Evolutionary conservation across 129 eudicot species (phyloP), one percentile per base, ranked within the genome.

Genomic region (Chrysanthemum makinoi): DNA sequence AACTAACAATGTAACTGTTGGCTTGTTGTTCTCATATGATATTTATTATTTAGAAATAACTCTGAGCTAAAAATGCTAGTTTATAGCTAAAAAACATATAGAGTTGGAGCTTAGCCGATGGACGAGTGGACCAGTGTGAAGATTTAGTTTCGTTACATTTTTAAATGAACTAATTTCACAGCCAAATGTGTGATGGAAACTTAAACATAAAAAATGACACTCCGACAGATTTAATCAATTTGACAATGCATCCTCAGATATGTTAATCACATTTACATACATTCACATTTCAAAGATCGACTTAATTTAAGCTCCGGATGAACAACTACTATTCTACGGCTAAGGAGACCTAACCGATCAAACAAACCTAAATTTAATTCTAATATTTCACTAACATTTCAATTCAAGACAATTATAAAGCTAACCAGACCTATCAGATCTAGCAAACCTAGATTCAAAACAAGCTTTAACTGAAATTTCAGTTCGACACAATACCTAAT

Each of bases 171-270:
- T 5, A 52, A 14, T 43, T 71, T 58, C 22, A 44, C 19, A 39
- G 51, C 11, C 64, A 33, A 16, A 16, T n/a, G 26, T n/a, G 28
- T 54, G 12, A 30, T 19, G 12, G 15, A 19, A 16, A 56, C 44
- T 20, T 57, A 70, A 39, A 22, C 20, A 46, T 58, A 57, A 9
- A 66, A 72, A 9, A 72, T 60, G 49, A 72, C 33, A 48, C 10
- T 39, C 46, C 1, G 2, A 6, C 46, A 39, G 1, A 39, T 14
- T 0, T 44, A 51, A 50, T 39, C 24, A 44, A 69, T 61, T 22
- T 11, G n/a, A 11, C 12, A 70, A 51, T 60, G 62, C 10, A 51
- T 70, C 76, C 7, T 28, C 30, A 69, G 76, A 70, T 77, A 65
- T 62, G 58, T 39, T 35, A 68, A 76, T 76, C 51, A 50, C 1